Evolutionary conservation across 495 filamentous ascomycete genomes (phyloP).

Genomic region (Daldinia decipiens): DNA sequence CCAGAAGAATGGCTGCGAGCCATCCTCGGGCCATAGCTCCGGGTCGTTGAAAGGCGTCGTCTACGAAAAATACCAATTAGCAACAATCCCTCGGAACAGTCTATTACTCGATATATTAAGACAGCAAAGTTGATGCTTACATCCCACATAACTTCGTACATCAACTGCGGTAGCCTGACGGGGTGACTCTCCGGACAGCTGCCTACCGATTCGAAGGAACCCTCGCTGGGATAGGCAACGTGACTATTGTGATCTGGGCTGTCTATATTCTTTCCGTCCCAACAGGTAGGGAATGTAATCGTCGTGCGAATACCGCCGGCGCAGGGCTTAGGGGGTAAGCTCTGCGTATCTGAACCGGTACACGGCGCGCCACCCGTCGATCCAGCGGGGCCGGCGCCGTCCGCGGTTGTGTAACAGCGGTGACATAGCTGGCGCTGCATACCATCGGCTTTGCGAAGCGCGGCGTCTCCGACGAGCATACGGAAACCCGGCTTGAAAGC

Average conservation of each 20-base stretch:
- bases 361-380: constrained; percentile 42
- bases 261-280: constrained; percentile 74
- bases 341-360: constrained; percentile 43
- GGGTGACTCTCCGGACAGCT: constrained; percentile 52
- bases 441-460: constrained; percentile 44
- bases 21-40: constrained; percentile 53
- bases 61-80: constrained; percentile 26
- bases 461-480: constrained; percentile 55
- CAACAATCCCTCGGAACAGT: not conserved
- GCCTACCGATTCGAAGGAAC: constrained; percentile 35
- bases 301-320: constrained; percentile 52
- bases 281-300: constrained; percentile 59
- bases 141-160: constrained; percentile 58
- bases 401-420: constrained; percentile 42
- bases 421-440: constrained; percentile 47
- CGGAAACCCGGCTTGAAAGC: constrained; percentile 57
- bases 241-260: constrained; percentile 69
- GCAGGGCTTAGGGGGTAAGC: constrained; percentile 37
- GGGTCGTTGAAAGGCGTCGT: constrained; percentile 53
- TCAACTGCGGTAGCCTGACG: constrained; percentile 52
- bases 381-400: constrained; percentile 35
- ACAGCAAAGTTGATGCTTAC: constrained; percentile 32
- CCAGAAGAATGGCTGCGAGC: constrained; percentile 58
- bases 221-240: constrained; percentile 56
- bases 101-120: not conserved